Evolutionary conservation across 2,329 filamentous ascomycete species (phyloP), one percentile per base, ranked within the genome.

Genomic region (Diaporthe batatas): DNA sequence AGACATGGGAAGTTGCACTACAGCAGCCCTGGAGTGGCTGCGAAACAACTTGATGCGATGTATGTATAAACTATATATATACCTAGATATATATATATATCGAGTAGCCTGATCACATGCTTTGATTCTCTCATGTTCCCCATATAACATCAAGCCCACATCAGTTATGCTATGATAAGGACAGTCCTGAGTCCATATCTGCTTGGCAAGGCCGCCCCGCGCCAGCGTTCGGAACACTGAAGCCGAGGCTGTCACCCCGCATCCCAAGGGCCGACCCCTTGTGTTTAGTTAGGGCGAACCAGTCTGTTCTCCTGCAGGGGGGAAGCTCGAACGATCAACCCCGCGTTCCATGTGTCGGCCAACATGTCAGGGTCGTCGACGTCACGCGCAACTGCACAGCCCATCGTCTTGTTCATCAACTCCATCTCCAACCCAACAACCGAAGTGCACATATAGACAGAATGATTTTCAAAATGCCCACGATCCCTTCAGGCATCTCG

Each of bases 301-400:
- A 25, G 44, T 34, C 62, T 65, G 42, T 65, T 65, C 62, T 65
- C 62, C 16, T 65, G 36, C 23, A 29, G 44, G 44, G 51, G 23
- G 36, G 44, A 21, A 39, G 21, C 25, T n/a, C 44, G 25, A 5
- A 36, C 62, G 36, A 11, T 23, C 32, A 23, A 67, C 62, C 62
- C 62, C 62, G 62, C 62, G 47, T 67, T 53, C 16, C 62, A 5
- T 14, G 16, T 21, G 21, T n/a, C 62, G 32, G 62, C n/a, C 32
- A 18, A 18, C 58, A n/a, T 12, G 39, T n/a, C 23, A 36, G 8
- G 62, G 44, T 67, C 62, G 16, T 67, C 62, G 62, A 67, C 62
- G 62, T 67, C 62, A 67, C 62, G 16, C 39, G 47, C n/a, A 47
- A 10, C 32, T 8, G 2, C 36, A 8, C 47, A 67, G 7, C 2